Evolutionary conservation across 192 early-diverging fungal species (phyloP).

Genomic region (Backusella macrospora): DNA sequence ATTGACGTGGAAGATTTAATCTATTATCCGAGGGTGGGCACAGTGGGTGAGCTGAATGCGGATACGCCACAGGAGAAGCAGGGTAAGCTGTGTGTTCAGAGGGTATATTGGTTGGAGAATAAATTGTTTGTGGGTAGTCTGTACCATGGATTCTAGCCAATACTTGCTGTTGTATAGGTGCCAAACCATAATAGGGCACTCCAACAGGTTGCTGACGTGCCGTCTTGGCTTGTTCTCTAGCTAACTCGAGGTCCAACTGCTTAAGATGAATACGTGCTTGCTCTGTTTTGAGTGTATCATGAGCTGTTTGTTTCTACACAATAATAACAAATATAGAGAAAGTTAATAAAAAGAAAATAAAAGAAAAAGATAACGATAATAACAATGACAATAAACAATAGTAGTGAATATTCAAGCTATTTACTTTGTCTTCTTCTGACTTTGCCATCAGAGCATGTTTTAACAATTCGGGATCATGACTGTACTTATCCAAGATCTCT

Average conservation of each 20-base stretch:
- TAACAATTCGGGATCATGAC: slow-evolving; percentile 33
- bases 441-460: slow-evolving; percentile 36
- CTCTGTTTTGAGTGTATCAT: slow-evolving; percentile 31
- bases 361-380: background rate
- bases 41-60: slow-evolving; percentile 38
- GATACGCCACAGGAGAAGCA: slow-evolving; percentile 28
- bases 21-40: slow-evolving; percentile 23
- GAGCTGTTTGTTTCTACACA: slow-evolving; percentile 36
- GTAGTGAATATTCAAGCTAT: background rate
- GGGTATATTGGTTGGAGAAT: slow-evolving; percentile 12
- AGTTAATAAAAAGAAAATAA: background rate
- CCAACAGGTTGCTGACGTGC: background rate
- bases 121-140: background rate
- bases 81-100: slow-evolving; percentile 17
- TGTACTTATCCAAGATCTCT: slow-evolving; percentile 33
- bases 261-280: slow-evolving; percentile 38
- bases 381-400: background rate
- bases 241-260: slow-evolving; percentile 36
- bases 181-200: slow-evolving; percentile 18
- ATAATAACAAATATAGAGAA: background rate
- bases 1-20: slow-evolving; percentile 15
- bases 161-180: slow-evolving; percentile 39
- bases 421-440: slow-evolving; percentile 39
- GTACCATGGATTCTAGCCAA: slow-evolving; percentile 36
- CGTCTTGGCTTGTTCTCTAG: slow-evolving; percentile 28